Percentiles rank a stretch among this genome's conserved stretches.
phyloP scores from a whole-genome alignment of 78 protist species.

The Anaeramoeba flamelloides region DNA sequence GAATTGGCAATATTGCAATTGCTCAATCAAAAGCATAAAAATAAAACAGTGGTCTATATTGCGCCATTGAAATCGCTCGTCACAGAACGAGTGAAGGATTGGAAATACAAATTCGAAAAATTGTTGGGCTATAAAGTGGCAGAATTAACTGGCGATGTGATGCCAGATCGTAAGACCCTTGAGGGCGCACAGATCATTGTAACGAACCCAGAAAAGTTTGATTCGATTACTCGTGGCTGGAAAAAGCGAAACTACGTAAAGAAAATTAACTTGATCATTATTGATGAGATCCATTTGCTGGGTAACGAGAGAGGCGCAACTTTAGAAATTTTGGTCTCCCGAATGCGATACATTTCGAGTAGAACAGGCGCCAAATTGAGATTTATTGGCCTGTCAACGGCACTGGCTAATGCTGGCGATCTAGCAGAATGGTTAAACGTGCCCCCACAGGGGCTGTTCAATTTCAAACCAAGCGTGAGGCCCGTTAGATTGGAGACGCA shows the following conservation, averaged over 20 bases:
- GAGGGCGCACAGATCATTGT: conserved; percentile 69
- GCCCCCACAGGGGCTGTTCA: conserved; percentile 55
- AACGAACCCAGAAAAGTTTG: conserved; percentile 99
- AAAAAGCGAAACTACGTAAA: conserved; percentile 2
- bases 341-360: conserved; percentile 10
- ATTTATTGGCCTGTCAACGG: conserved; percentile 88
- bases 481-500: conserved; percentile 83
- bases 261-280: conserved; percentile 50
- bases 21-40: conserved; percentile 10
- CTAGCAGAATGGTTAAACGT: conserved; percentile 91
- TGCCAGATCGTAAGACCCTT: conserved; percentile 20
- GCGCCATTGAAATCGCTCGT: conserved; percentile 98
- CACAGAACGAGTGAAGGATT: conserved; percentile 88
- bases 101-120: conserved; percentile 51
- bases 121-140: conserved; percentile 55
- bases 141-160: conserved; percentile 79
- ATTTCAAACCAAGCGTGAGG: conserved; percentile 86
- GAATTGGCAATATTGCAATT: conserved; percentile 82
- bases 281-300: conserved; percentile 79
- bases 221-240: conserved; percentile 49
- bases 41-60: conserved; percentile 80
- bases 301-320: neutral
- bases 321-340: neutral
- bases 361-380: conserved; percentile 46
- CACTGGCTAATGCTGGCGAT: conserved; percentile 93